Evolutionary conservation across 352 stramenopile genomes (phyloP), one percentile per base, ranked within the genome.

Genomic region (Pythium rhizo-oryzae): DNA sequence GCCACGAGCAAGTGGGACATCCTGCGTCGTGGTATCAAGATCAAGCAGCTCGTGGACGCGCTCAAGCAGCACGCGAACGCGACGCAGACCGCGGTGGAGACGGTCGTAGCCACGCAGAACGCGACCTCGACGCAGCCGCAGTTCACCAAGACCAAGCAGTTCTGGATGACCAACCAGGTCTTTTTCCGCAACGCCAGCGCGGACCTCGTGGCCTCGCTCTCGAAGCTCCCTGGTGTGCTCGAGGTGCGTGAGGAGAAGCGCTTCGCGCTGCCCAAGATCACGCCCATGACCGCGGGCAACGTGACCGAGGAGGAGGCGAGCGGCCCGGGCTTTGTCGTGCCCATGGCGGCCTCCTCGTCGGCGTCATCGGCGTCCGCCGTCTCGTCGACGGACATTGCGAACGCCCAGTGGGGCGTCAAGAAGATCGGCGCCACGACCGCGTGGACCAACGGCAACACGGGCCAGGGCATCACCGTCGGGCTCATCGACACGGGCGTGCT

Each of bases 401-500:
- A 25, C 15, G 59, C 59, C 0, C 59, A 80, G 41, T 83, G 76
- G 76, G 72, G 75, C 13, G 49, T 78, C 43, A 44, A 53, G 28
- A 72, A 70, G 33, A 77, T 82, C 51, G n/a, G 55, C 12, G 77
- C 65, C 8, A 62, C 74, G 0, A 39, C 28, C 0, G 72, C 78
- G 15, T 84, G 77, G 77, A 57, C 49, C 19, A 35, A 13, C 7
- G 68, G 58, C 24, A 77, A 73, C 58, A 69, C 18, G 8, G 77
- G 64, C 18, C 55, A 75, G 41, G 62, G 52, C 16, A 30, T 79
- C 25, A 52, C 79, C 33, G 59, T 83, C 2, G 70, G 59, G 8
- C 63, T 58, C 25, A 81, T 83, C 33, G 76, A 83, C 54, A 73
- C 59, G 8, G 76, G 76, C 7, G 74, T 75, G 8, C 61, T 51